Evolutionary conservation across 306 rosid genomes (phyloP).

Genomic region (Oemleria cerasiformis): DNA sequence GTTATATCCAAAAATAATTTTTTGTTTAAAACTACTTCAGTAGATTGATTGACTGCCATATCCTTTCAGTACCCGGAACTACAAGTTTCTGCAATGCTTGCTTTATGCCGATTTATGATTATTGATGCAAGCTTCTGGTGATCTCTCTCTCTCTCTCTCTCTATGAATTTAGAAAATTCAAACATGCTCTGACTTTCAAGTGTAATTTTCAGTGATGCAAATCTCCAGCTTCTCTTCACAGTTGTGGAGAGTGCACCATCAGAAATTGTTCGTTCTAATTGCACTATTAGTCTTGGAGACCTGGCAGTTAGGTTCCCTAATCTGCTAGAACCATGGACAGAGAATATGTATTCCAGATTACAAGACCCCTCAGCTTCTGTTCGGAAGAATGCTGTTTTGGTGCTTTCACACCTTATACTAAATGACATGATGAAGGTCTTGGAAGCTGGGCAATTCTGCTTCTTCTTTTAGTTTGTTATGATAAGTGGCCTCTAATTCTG

Average conservation of each 20-base stretch:
- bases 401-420: constrained; percentile 95
- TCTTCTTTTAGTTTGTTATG: constrained; percentile 15
- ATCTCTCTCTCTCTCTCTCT: constrained; percentile 30
- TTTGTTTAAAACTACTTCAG: not conserved
- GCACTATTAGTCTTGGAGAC: constrained; percentile 92
- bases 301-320: constrained; percentile 95
- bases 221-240: constrained; percentile 95
- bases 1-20: not conserved
- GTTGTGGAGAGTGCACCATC: constrained; percentile 77
- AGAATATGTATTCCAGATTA: constrained; percentile 85
- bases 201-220: constrained; percentile 60
- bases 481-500: constrained; percentile 32
- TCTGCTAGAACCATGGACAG: constrained; percentile 96
- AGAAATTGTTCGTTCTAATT: constrained; percentile 88
- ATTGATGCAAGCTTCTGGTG: constrained; percentile 93
- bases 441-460: constrained; percentile 18
- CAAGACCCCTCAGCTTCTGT: constrained; percentile 72
- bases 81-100: constrained; percentile 96
- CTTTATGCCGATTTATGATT: constrained; percentile 89
- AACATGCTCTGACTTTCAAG: constrained; percentile 15
- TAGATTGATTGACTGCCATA: constrained; percentile 12
- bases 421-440: constrained; percentile 98
- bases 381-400: constrained; percentile 93
- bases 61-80: constrained; percentile 78
- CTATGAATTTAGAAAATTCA: not conserved